Base-by-base conservation (phyloP, 805 yeast species). In the Cyberlindnera meyerae region DNA sequence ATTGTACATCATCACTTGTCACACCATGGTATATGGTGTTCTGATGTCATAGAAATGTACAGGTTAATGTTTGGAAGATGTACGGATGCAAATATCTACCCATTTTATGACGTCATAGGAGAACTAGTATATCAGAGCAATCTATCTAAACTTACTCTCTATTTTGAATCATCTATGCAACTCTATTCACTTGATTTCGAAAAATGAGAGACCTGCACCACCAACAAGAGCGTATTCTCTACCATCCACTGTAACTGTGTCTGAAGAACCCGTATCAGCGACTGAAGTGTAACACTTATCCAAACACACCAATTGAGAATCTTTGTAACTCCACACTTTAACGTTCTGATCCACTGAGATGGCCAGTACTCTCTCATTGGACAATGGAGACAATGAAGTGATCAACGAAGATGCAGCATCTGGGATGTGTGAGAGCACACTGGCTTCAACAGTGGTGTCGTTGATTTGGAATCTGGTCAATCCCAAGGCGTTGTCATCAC, bases 251-350 rank as follows among this genome's bases (percentile, higher is more conserved):
- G 37, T 31, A 1, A 64, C 48, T 2, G 69, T 46, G 34, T 68
- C 85, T 20, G 78, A 59, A 31, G 87, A 78, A 0, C 96, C 97
- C 0, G 96, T 86, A 52, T 90, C 98, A 0, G 97, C 95, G 24
- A 88, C 76, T 0, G 95, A 80, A 2, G 96, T 85, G 57, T 82
- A 84, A 30, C 57, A 57, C 1, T 71, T 63, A 8, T 69, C 67
- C 1, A 57, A 6, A 17, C 68, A 40, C 4, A 31, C 38, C 20
- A 75, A 37, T 4, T 40, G 30, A 1, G 44, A 47, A 0, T 46
- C 48, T 1, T 50, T 37, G 5, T 66, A 43, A 4, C 58, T 42
- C 97, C 97, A 89, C 5, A 71, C 34, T 36, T 82, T 68, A 0
- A 85, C 64, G 5, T 77, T 66, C 57, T 93, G 98, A 51, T 93